These are phyloP conservation scores for Cytospora chrysosperma DNA, from an alignment of 2,329 filamentous ascomycete species.

Conservation along the genomic window DNA sequence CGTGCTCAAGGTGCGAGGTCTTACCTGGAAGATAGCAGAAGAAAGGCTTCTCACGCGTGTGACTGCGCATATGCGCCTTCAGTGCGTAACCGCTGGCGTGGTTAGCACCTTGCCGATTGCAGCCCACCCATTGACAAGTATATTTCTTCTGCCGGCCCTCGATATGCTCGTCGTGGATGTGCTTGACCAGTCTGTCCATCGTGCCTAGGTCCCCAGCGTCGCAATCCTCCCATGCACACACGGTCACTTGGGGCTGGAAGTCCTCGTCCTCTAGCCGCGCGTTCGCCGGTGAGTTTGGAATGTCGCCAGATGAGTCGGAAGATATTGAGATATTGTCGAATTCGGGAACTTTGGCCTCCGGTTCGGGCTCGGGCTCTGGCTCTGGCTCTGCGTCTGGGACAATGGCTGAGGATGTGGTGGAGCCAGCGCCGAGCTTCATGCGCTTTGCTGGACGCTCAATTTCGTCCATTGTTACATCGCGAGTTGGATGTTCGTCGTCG, in stretches of 20 bases:
- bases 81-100: constrained; percentile 95
- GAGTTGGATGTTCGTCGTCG: constrained; percentile 46
- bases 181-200: constrained; percentile 79
- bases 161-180: constrained; percentile 92
- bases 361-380: constrained; percentile 50
- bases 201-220: constrained; percentile 68
- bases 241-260: constrained; percentile 72
- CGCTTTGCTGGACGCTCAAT: constrained; percentile 47
- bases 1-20: constrained; percentile 26
- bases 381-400: constrained; percentile 46
- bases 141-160: constrained; percentile 93
- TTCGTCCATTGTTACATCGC: constrained; percentile 40
- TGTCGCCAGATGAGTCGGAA: constrained; percentile 82
- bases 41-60: constrained; percentile 97
- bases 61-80: constrained; percentile 95
- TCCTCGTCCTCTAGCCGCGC: constrained; percentile 72
- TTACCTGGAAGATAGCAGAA: constrained; percentile 92
- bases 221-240: constrained; percentile 78
- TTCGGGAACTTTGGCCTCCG: constrained; percentile 50
- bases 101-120: constrained; percentile 79
- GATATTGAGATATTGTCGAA: constrained; percentile 54
- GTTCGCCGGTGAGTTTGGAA: constrained; percentile 69
- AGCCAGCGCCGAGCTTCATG: constrained; percentile 44
- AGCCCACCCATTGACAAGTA: constrained; percentile 96
- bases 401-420: constrained; percentile 46